Conservation (phyloP, 768 basidiomycete genomes). For the Cyclocybe aegerita region DNA sequence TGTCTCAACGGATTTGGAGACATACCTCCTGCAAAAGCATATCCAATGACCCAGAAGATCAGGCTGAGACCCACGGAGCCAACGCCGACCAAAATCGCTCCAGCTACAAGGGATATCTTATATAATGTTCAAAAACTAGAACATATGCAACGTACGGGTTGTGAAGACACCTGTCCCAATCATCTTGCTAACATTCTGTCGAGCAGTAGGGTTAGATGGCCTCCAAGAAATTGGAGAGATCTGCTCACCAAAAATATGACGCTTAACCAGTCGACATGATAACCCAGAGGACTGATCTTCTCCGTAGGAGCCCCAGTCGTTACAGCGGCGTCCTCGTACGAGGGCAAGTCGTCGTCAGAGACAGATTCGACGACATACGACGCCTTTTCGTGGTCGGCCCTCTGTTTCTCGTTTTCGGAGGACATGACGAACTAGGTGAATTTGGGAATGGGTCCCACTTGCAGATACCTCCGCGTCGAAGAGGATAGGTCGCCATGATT, state of each 20-base stretch:
- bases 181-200: constrained; percentile 35
- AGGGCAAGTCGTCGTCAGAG: constrained; percentile 18
- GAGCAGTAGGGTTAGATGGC: not conserved
- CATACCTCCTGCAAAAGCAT: constrained; percentile 32
- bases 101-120: constrained; percentile 21
- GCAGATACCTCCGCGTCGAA: not conserved
- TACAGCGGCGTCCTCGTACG: constrained; percentile 25
- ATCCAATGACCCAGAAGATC: constrained; percentile 42
- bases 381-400: constrained; percentile 13
- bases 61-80: constrained; percentile 39
- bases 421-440: constrained; percentile 12
- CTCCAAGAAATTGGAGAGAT: not conserved
- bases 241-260: constrained; percentile 20
- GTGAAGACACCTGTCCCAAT: constrained; percentile 39
- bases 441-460: too few species aligned
- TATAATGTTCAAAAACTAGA: not conserved
- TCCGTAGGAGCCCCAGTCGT: constrained; percentile 26
- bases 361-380: constrained; percentile 6
- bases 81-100: constrained; percentile 33
- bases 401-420: constrained; percentile 9
- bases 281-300: constrained; percentile 29
- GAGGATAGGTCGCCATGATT: not conserved
- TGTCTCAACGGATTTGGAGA: not conserved
- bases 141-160: constrained; percentile 18
- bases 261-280: constrained; percentile 27